Evolutionary conservation across 352 stramenopile genomes (phyloP).

Genomic region (Globisporangium radiosum): DNA sequence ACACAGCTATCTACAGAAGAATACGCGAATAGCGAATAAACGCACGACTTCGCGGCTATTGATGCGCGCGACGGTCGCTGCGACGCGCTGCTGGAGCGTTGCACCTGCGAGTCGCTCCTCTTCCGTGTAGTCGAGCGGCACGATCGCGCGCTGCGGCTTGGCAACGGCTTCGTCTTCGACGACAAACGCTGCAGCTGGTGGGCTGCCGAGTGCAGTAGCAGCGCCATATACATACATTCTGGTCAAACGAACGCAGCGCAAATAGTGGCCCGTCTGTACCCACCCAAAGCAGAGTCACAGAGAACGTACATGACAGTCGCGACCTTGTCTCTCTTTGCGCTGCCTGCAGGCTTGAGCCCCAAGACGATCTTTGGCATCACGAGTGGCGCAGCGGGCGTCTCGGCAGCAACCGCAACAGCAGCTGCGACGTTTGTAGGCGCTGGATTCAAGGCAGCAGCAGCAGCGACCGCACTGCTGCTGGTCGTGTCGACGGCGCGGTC

Average conservation of each 20-base stretch:
- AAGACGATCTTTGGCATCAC: conserved; percentile 35
- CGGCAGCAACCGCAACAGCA: too few species aligned
- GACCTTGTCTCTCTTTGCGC: conserved; percentile 34
- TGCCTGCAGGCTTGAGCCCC: conserved; percentile 30
- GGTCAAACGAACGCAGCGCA: too few species aligned
- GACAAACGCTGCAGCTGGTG: conserved; percentile 21
- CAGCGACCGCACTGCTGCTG: background rate
- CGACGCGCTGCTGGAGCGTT: conserved; percentile 20
- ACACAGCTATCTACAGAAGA: background rate
- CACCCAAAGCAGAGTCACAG: background rate
- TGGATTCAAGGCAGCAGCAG: background rate
- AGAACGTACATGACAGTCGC: conserved; percentile 16
- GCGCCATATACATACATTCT: too few species aligned
- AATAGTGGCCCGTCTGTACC: background rate
- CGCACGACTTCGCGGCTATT: conserved; percentile 21
- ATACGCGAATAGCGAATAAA: conserved; percentile 3
- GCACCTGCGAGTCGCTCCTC: conserved; percentile 26
- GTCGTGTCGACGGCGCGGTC: background rate
- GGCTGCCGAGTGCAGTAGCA: background rate
- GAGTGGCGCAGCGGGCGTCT: too few species aligned
- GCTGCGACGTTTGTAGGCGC: conserved; percentile 1
- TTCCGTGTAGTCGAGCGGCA: conserved; percentile 47
- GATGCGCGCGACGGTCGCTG: conserved; percentile 27
- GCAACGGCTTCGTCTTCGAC: conserved; percentile 30
- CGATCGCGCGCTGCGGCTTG: conserved; percentile 36